Conservation (phyloP, 176 grass and related monocot genomes). For the Saccharum officinarum region DNA sequence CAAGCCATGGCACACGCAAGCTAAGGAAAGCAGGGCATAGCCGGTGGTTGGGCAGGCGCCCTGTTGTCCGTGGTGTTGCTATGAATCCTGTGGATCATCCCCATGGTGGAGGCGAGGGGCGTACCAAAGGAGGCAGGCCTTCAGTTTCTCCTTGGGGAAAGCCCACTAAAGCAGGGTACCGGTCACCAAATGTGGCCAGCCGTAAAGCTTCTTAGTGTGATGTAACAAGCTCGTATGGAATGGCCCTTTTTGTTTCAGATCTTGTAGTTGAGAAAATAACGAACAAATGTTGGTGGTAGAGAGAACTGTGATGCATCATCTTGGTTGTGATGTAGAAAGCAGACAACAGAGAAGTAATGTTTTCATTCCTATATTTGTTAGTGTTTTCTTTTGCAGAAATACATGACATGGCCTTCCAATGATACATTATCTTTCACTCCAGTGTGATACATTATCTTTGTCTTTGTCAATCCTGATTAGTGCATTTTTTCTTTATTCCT, state of each 20-base stretch:
- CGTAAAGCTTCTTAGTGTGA: slow-evolving; percentile 1
- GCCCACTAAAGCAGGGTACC: slow-evolving; percentile 9
- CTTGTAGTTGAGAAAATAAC: background rate
- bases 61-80: slow-evolving; percentile 14
- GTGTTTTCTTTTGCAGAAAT: background rate
- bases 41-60: slow-evolving; percentile 8
- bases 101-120: slow-evolving; percentile 8
- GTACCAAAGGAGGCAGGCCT: slow-evolving; percentile 13
- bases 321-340: slow-evolving; percentile 1
- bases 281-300: background rate
- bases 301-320: background rate
- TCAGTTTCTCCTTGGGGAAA: slow-evolving; percentile 23
- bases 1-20: background rate
- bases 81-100: slow-evolving; percentile 27
- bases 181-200: background rate
- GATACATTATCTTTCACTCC: background rate
- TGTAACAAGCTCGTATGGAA: background rate
- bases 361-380: background rate
- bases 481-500: background rate
- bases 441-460: background rate
- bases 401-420: background rate
- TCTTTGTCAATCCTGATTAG: background rate
- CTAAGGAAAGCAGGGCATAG: slow-evolving; percentile 5
- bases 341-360: background rate
- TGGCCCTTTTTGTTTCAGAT: background rate